phyloP scores from a whole-genome alignment of 306 rosid genomes.

The Begonia fuchsioides region DNA sequence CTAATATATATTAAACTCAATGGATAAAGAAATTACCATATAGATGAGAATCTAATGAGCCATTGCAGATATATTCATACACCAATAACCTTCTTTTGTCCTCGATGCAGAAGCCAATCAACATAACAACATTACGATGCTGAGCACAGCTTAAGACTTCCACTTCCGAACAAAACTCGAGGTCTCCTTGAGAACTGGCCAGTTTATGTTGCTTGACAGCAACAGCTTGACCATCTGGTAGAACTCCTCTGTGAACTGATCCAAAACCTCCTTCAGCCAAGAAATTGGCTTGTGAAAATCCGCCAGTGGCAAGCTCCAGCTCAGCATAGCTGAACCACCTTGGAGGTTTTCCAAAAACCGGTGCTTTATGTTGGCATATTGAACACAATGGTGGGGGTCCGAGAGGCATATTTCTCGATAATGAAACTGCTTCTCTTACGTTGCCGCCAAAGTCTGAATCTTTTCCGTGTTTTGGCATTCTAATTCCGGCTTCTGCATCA shows the following conservation, averaged over 20 bases:
- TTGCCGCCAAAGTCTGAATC: conserved; percentile 62
- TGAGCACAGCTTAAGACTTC: conserved; percentile 99
- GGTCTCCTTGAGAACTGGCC: conserved; percentile 98
- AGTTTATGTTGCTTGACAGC: conserved; percentile 98
- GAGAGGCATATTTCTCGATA: conserved; percentile 70
- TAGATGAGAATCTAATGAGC: conserved; percentile 89
- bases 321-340: conserved; percentile 92
- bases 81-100: conserved; percentile 85
- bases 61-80: conserved; percentile 94
- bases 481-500: conserved; percentile 55
- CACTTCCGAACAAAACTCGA: conserved; percentile 91
- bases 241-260: conserved; percentile 90
- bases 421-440: conserved; percentile 70
- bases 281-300: conserved; percentile 90
- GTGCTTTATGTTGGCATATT: conserved; percentile 97
- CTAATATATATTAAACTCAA: neutral
- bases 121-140: conserved; percentile 94
- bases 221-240: conserved; percentile 92
- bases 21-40: conserved; percentile 64
- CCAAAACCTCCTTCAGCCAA: conserved; percentile 99
- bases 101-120: conserved; percentile 95
- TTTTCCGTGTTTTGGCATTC: conserved; percentile 33
- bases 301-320: conserved; percentile 91
- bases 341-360: conserved; percentile 96
- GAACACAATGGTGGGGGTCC: conserved; percentile 97